These are phyloP conservation scores for Tolypocladium album DNA, from an alignment of 2,329 filamentous ascomycete genomes.

Conservation along the genomic window DNA sequence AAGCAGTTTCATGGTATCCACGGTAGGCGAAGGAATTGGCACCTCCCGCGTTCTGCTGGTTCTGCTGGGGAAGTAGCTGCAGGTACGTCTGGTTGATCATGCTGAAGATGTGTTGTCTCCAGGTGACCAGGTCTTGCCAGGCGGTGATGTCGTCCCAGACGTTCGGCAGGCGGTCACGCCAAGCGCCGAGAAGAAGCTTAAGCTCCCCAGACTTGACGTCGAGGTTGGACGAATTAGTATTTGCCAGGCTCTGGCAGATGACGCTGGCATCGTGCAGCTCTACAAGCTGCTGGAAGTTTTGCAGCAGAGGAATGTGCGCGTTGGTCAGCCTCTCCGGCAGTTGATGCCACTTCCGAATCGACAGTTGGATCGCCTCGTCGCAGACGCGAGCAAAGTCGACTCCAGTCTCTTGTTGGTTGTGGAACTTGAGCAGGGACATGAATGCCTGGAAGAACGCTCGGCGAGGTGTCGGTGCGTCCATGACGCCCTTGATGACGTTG, in stretches of 20 bases:
- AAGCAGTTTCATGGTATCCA: constrained; percentile 96
- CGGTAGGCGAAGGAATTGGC: constrained; percentile 87
- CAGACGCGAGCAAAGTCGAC: constrained; percentile 82
- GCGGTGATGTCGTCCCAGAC: constrained; percentile 99
- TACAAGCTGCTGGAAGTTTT: constrained; percentile 96
- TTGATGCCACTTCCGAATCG: constrained; percentile 98
- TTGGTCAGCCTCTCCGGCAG: constrained; percentile 89
- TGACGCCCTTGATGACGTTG: constrained; percentile 89
- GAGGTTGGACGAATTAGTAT: constrained; percentile 74
- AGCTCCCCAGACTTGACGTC: constrained; percentile 93
- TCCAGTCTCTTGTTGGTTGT: constrained; percentile 71
- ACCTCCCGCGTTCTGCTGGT: constrained; percentile 65
- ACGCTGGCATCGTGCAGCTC: constrained; percentile 96
- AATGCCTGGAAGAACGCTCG: constrained; percentile 97
- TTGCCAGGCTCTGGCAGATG: constrained; percentile 82
- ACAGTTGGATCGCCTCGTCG: constrained; percentile 94
- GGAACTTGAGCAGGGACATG: constrained; percentile 89
- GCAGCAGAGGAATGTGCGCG: constrained; percentile 85
- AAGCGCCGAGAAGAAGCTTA: constrained; percentile 85
- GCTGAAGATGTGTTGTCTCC: constrained; percentile 97
- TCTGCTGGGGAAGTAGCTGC: constrained; percentile 66
- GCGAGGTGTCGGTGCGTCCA: constrained; percentile 90
- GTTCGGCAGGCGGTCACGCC: constrained; percentile 91
- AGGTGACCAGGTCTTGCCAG: constrained; percentile 99
- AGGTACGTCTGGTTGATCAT: constrained; percentile 94